Percentiles rank a stretch among this genome's conserved stretches.
Evolutionary conservation across 768 basidiomycete species (phyloP).

Genomic region (Mycena haematopus): DNA sequence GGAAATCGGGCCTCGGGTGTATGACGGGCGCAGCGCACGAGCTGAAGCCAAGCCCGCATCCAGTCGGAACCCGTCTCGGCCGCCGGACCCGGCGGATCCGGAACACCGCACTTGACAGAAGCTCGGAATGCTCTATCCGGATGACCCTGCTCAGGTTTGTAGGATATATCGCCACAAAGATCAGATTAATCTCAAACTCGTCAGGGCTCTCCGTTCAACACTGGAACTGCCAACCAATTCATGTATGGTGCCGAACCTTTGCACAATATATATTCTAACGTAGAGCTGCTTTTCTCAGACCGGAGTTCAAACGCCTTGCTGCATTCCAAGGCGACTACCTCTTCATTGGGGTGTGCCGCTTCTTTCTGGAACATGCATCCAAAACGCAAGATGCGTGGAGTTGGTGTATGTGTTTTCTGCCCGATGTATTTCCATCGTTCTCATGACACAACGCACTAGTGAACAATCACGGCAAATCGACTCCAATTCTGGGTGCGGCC

Average conservation of each 20-base stretch:
- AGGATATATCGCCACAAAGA: not conserved
- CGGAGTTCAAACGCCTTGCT: conserved; percentile 26
- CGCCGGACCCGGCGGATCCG: no score
- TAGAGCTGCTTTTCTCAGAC: not conserved
- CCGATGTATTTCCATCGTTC: not conserved
- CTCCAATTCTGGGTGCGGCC: conserved; percentile 11
- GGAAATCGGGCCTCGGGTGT: no score
- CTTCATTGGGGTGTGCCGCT: conserved; percentile 15
- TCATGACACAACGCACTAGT: not conserved
- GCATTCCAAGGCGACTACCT: conserved; percentile 22
- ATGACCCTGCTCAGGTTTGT: conserved; percentile 10
- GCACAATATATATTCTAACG: no score
- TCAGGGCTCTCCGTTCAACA: conserved; percentile 26
- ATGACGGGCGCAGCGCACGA: no score
- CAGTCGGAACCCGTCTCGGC: no score
- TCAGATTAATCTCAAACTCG: not conserved
- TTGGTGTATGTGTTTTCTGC: conserved; percentile 12
- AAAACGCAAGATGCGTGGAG: conserved; percentile 21
- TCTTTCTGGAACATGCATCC: conserved; percentile 22
- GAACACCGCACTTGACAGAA: no score
- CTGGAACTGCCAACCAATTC: conserved; percentile 10
- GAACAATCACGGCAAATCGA: conserved; percentile 21
- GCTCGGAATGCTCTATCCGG: conserved; percentile 16
- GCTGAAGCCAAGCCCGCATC: no score
- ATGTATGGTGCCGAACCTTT: conserved; percentile 6